Evolutionary conservation across 441 rosid genomes (phyloP).

Genomic region (Metrosideros polymorpha): DNA sequence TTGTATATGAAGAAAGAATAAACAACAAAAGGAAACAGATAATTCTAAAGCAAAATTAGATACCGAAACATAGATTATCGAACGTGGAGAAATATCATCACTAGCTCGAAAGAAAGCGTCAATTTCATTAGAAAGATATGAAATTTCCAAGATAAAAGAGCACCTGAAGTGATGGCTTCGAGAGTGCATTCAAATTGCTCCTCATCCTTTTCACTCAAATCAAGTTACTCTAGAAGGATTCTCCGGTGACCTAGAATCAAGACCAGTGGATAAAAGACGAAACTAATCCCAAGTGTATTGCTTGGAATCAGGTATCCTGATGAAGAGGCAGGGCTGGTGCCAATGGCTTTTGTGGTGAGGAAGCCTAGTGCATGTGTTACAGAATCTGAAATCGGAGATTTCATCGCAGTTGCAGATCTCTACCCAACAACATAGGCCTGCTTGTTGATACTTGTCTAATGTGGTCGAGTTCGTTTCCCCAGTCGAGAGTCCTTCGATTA

Average conservation of each 20-base stretch:
- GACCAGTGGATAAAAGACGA: neutral
- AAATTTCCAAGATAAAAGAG: neutral
- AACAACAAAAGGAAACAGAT: neutral
- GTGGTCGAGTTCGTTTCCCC: too few relatives aligned
- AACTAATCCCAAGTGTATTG: neutral
- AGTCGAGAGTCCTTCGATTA: too few relatives aligned
- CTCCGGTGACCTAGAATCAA: neutral
- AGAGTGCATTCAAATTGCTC: neutral
- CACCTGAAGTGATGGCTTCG: neutral
- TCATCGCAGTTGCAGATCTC: constrained; percentile 25
- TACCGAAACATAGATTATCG: neutral
- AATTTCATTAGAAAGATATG: neutral
- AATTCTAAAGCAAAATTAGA: neutral
- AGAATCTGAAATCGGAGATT: constrained; percentile 13
- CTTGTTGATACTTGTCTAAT: too few relatives aligned
- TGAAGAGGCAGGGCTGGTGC: constrained; percentile 27
- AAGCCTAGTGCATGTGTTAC: constrained; percentile 8
- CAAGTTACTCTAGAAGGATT: neutral
- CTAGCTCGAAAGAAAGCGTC: neutral
- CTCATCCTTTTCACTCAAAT: neutral
- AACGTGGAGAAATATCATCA: neutral
- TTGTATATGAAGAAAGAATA: neutral
- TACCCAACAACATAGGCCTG: too few relatives aligned
- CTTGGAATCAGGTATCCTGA: constrained; percentile 23
- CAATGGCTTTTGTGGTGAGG: constrained; percentile 30